These are phyloP conservation scores for Boletus rubroflammeus DNA, from an alignment of 768 basidiomycete genomes.

Conservation along the genomic window DNA sequence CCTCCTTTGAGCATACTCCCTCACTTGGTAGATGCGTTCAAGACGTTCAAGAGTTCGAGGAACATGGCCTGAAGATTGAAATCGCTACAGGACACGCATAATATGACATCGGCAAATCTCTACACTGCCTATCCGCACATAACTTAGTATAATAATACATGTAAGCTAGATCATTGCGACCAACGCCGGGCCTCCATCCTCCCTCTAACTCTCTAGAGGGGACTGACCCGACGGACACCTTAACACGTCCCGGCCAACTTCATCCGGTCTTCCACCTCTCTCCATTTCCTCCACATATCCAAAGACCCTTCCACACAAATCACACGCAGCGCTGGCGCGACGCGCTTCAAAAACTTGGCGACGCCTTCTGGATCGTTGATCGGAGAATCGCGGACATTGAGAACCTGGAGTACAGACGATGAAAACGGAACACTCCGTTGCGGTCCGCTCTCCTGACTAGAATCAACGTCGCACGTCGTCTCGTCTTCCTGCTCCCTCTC, in stretches of 20 bases:
- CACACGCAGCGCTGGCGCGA: constrained; percentile 23
- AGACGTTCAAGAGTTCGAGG: background rate
- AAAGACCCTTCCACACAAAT: constrained; percentile 26
- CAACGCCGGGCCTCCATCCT: background rate
- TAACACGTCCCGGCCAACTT: constrained; percentile 5
- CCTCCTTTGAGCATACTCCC: background rate
- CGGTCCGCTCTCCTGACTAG: background rate
- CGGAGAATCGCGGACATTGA: constrained; percentile 29
- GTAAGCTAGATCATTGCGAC: background rate
- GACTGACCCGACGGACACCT: background rate
- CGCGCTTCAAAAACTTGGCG: constrained; percentile 22
- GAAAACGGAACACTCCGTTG: background rate
- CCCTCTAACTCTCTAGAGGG: too few relatives aligned
- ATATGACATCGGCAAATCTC: background rate
- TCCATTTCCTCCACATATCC: constrained; percentile 30
- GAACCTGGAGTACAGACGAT: constrained; percentile 15
- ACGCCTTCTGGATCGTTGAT: constrained; percentile 25
- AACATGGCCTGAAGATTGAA: background rate
- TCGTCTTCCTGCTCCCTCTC: background rate
- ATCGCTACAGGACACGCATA: background rate
- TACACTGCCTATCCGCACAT: background rate
- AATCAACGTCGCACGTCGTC: background rate
- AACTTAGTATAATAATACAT: background rate
- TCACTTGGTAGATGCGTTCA: too few relatives aligned
- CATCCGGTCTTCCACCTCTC: constrained; percentile 25